phyloP scores from a whole-genome alignment of 108 stramenopile genomes.

The Seminavis robusta region DNA sequence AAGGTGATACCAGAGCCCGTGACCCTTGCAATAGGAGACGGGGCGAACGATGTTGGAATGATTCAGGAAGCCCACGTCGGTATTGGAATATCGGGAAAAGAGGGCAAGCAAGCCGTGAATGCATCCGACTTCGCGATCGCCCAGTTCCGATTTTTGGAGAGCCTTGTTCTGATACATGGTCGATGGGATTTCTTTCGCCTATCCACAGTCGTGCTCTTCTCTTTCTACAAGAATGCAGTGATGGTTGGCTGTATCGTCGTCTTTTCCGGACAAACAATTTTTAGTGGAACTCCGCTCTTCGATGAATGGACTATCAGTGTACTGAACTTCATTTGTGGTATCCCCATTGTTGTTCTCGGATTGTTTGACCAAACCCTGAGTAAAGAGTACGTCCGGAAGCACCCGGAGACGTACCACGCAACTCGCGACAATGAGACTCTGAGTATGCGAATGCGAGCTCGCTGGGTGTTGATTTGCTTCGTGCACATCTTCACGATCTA shows the following conservation, averaged over 20 bases:
- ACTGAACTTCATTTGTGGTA: slow-evolving; percentile 86
- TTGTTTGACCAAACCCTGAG: slow-evolving; percentile 91
- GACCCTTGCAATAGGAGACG: slow-evolving; percentile 97
- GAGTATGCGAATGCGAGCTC: slow-evolving; percentile 45
- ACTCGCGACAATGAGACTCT: slow-evolving; percentile 74
- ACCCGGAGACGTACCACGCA: slow-evolving; percentile 81
- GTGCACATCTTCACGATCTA: slow-evolving; percentile 70
- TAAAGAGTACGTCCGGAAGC: slow-evolving; percentile 64
- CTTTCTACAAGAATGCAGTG: slow-evolving; percentile 98
- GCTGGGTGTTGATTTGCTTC: slow-evolving; percentile 66
- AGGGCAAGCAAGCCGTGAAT: slow-evolving; percentile 97
- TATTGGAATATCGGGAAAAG: slow-evolving; percentile 93
- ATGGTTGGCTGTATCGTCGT: slow-evolving; percentile 76
- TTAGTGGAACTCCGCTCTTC: slow-evolving; percentile 76
- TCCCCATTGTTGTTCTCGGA: slow-evolving; percentile 86
- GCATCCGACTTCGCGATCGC: slow-evolving; percentile 93
- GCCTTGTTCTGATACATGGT: slow-evolving; percentile 94
- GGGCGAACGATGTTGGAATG: slow-evolving; percentile 98
- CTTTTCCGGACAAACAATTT: slow-evolving; percentile 66
- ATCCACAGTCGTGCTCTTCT: slow-evolving; percentile 87
- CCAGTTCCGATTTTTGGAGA: slow-evolving; percentile 88
- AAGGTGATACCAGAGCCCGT: slow-evolving; percentile 84
- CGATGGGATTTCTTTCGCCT: slow-evolving; percentile 93
- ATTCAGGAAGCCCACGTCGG: slow-evolving; percentile 95
- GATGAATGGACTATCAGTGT: slow-evolving; percentile 79